Evolutionary conservation across 140 eudicot species (phyloP).

Genomic region (Cichorium intybus): DNA sequence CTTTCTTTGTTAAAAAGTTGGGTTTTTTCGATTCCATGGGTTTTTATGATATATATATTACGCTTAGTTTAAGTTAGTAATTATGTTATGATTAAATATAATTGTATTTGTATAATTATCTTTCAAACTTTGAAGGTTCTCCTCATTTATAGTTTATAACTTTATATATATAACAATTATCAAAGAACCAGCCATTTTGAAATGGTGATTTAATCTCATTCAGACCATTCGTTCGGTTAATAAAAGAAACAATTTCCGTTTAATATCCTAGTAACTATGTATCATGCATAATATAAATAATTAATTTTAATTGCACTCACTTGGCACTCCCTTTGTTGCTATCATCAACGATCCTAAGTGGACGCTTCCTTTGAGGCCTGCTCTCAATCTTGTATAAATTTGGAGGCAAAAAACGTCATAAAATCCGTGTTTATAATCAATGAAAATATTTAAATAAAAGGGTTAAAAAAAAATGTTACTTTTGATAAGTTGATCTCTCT

Average conservation of each 20-base stretch:
- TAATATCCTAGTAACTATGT: not conserved
- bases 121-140: too few species aligned
- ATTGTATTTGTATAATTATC: too few species aligned
- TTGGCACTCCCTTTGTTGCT: constrained; percentile 84
- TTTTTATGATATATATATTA: too few species aligned
- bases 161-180: too few species aligned
- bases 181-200: too few species aligned
- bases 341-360: constrained; percentile 84
- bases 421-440: not conserved
- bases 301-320: constrained; percentile 43
- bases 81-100: too few species aligned
- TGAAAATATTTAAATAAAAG: not conserved
- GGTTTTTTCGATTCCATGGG: too few species aligned
- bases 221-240: too few species aligned
- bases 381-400: constrained; percentile 72
- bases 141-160: too few species aligned
- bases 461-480: constrained; percentile 34
- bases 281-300: not conserved
- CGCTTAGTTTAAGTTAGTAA: too few species aligned
- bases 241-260: not conserved
- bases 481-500: constrained; percentile 78
- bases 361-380: constrained; percentile 88
- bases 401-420: not conserved
- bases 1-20: too few species aligned
- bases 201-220: too few species aligned